Evolutionary conservation across 202 grass and related monocot species (phyloP).

Genomic region (Setaria viridis): DNA sequence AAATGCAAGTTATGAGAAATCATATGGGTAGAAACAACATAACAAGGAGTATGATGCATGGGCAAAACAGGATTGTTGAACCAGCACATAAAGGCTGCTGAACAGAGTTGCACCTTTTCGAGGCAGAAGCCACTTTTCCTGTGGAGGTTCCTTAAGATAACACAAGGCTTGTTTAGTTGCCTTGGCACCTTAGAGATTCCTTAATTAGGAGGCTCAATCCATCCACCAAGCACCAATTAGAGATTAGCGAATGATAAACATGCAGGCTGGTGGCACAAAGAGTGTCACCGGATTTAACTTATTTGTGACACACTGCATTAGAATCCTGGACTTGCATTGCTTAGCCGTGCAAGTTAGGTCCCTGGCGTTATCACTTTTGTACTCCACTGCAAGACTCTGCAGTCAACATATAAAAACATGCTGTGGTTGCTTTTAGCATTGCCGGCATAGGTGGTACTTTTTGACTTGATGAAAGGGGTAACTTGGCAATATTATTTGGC

Average conservation of each 20-base stretch:
- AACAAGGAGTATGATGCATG: neutral
- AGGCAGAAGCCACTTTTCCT: neutral
- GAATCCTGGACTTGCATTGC: neutral
- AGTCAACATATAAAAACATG: conserved; percentile 15
- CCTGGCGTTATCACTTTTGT: neutral
- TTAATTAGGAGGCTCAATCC: neutral
- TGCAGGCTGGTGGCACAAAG: neutral
- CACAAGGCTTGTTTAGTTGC: neutral
- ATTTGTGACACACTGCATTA: neutral
- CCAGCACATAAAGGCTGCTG: neutral
- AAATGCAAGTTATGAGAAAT: neutral
- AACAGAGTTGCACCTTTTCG: neutral
- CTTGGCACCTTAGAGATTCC: neutral
- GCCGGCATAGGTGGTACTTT: neutral
- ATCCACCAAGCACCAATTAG: neutral
- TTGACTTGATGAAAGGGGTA: conserved; percentile 6
- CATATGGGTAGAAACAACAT: neutral
- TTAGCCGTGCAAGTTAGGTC: conserved; percentile 28
- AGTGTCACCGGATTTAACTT: neutral
- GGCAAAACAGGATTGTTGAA: neutral
- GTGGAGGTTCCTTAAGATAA: neutral
- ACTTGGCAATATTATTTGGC: neutral
- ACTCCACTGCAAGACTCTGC: conserved; percentile 26
- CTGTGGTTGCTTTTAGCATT: neutral
- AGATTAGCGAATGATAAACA: neutral